These are phyloP conservation scores for Cryomyces minteri DNA, from an alignment of 495 filamentous ascomycete genomes.

Conservation along the genomic window DNA sequence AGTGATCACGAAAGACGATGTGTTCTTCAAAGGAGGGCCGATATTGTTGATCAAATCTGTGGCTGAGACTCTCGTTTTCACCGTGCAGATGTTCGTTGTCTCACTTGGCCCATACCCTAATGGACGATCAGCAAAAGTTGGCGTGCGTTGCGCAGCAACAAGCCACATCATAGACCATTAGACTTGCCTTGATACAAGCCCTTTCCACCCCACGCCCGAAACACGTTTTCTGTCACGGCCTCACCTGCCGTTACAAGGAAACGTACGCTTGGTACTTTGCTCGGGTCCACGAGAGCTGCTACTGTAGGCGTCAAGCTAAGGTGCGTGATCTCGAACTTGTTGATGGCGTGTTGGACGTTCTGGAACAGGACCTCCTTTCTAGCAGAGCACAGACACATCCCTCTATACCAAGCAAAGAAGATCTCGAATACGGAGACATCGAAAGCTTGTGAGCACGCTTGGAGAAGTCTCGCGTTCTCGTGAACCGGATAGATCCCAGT, in stretches of 20 bases:
- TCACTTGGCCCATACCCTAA: conserved; percentile 45
- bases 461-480: conserved; percentile 35
- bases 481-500: conserved; percentile 36
- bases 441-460: conserved; percentile 57
- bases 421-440: conserved; percentile 69
- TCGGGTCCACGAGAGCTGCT: conserved; percentile 43
- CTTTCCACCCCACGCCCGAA: conserved; percentile 42
- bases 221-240: conserved; percentile 45
- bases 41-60: conserved; percentile 36
- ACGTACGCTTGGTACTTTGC: conserved; percentile 22
- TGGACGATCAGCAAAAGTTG: no score
- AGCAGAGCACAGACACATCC: conserved; percentile 54
- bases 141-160: conserved; percentile 14
- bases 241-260: conserved; percentile 11
- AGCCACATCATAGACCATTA: conserved; percentile 11
- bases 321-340: conserved; percentile 43
- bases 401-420: conserved; percentile 55
- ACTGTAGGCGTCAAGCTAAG: conserved; percentile 64
- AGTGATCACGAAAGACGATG: conserved; percentile 45
- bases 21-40: conserved; percentile 48
- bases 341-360: conserved; percentile 42
- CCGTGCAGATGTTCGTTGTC: conserved; percentile 57
- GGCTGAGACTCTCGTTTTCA: conserved; percentile 26
- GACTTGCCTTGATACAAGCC: conserved; percentile 38
- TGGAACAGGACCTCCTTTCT: conserved; percentile 43